Conservation (phyloP, 768 basidiomycete species). For the Rhodotorula taiwanensis region DNA sequence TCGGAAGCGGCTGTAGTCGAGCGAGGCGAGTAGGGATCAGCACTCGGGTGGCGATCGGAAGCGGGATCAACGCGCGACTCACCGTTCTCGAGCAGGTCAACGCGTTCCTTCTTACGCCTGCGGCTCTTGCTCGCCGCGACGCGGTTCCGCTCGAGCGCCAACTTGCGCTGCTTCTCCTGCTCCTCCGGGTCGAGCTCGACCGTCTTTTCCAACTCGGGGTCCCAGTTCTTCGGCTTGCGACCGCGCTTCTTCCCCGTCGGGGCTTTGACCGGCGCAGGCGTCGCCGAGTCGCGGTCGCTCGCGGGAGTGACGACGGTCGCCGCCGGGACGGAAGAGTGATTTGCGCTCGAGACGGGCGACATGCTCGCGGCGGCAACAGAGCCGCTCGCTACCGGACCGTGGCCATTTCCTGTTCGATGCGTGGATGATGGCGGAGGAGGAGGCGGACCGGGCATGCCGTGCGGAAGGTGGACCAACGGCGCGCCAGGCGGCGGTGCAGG, state of each 20-base stretch:
- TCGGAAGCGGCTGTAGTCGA: constrained; percentile 19
- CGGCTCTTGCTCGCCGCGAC: constrained; percentile 39
- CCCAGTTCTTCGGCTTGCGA: constrained; percentile 32
- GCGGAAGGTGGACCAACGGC: too few species aligned
- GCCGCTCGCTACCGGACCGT: not conserved
- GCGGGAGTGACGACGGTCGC: not conserved
- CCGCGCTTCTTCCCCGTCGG: constrained; percentile 30
- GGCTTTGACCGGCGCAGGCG: not conserved
- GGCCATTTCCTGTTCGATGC: not conserved
- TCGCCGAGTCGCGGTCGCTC: not conserved
- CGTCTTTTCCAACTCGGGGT: constrained; percentile 15
- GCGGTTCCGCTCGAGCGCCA: constrained; percentile 36
- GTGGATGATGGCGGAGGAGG: not conserved
- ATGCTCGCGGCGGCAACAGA: not conserved
- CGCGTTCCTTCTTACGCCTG: constrained; percentile 37
- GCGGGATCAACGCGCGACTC: not conserved
- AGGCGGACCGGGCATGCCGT: not conserved
- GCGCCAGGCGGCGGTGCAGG: too few species aligned
- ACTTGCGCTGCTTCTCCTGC: constrained; percentile 27
- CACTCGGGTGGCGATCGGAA: not conserved
- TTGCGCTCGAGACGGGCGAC: not conserved
- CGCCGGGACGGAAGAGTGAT: not conserved
- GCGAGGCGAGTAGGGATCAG: not conserved
- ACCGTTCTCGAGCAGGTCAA: constrained; percentile 31
- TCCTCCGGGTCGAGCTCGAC: constrained; percentile 31